Evolutionary conservation across 2,329 filamentous ascomycete genomes (phyloP).

Genomic region (Lizonia empirigonia): DNA sequence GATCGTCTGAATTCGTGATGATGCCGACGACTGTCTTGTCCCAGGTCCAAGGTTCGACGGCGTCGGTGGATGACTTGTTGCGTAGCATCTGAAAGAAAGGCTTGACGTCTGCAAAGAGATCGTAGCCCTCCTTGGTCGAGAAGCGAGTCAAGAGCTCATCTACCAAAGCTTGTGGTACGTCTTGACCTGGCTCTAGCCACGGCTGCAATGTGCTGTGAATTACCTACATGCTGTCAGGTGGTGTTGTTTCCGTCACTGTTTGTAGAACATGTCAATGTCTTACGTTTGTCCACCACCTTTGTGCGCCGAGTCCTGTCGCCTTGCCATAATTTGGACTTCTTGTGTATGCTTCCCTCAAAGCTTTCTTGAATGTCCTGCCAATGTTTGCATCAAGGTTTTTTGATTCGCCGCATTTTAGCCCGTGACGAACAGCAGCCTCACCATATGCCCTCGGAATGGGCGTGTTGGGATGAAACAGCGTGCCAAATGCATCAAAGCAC

Average conservation of each 20-base stretch:
- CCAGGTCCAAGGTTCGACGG: constrained; percentile 41
- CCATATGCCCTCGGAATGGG: constrained; percentile 62
- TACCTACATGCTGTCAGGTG: constrained; percentile 47
- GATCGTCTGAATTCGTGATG: constrained; percentile 67
- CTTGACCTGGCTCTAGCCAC: constrained; percentile 34
- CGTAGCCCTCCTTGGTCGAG: constrained; percentile 60
- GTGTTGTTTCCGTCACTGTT: not conserved
- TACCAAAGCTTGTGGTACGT: constrained; percentile 55
- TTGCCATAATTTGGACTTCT: constrained; percentile 66
- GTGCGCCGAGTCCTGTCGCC: constrained; percentile 56
- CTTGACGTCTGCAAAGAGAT: constrained; percentile 54
- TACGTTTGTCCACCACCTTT: constrained; percentile 66
- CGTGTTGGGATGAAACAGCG: constrained; percentile 60
- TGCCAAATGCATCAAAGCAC: constrained; percentile 70
- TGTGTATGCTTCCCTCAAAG: constrained; percentile 56
- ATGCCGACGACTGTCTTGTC: constrained; percentile 59
- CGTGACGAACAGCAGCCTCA: constrained; percentile 57
- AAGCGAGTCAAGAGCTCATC: constrained; percentile 60
- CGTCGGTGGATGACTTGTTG: constrained; percentile 2
- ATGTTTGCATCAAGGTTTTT: constrained; percentile 33
- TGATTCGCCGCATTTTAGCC: constrained; percentile 53
- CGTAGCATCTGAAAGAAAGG: constrained; percentile 54
- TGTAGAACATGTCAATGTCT: constrained; percentile 21
- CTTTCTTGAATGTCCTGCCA: constrained; percentile 45
- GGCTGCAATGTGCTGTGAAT: constrained; percentile 56